Evolutionary conservation across 164 flowering plant genomes (phyloP).

Genomic region (Vitis amurensis): DNA sequence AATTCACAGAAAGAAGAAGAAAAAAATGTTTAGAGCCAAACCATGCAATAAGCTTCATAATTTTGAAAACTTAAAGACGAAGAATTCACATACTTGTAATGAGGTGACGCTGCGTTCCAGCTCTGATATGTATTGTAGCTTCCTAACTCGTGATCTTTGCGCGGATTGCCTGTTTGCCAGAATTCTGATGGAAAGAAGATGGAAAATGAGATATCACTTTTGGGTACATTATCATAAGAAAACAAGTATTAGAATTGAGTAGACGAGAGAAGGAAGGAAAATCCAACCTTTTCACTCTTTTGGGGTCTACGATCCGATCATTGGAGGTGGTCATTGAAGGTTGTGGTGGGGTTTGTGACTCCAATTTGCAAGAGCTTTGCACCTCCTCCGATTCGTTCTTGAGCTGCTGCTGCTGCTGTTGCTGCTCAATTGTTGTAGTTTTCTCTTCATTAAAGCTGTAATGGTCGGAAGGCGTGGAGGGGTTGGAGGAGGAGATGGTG

Average conservation of each 20-base stretch:
- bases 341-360: constrained; percentile 10
- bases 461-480: constrained; percentile 69
- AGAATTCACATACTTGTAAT: constrained; percentile 48
- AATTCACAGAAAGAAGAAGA: too few relatives aligned
- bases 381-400: constrained; percentile 56
- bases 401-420: constrained; percentile 13
- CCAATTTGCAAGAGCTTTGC: constrained; percentile 46
- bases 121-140: constrained; percentile 82
- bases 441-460: constrained; percentile 62
- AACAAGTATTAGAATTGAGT: not conserved
- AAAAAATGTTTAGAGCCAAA: not conserved
- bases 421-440: not conserved
- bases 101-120: constrained; percentile 76
- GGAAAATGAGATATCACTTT: not conserved
- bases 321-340: constrained; percentile 4
- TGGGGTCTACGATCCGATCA: constrained; percentile 59
- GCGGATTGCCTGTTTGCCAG: constrained; percentile 86
- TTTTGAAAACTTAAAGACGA: not conserved
- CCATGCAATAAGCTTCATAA: not conserved
- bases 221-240: too few relatives aligned
- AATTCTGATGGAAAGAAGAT: constrained; percentile 38
- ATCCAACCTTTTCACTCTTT: constrained; percentile 67
- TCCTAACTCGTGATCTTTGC: constrained; percentile 80
- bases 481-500: constrained; percentile 44
- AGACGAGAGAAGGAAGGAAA: not conserved